phyloP scores from a whole-genome alignment of 495 filamentous ascomycete species.

The Hypoxylon rickii region DNA sequence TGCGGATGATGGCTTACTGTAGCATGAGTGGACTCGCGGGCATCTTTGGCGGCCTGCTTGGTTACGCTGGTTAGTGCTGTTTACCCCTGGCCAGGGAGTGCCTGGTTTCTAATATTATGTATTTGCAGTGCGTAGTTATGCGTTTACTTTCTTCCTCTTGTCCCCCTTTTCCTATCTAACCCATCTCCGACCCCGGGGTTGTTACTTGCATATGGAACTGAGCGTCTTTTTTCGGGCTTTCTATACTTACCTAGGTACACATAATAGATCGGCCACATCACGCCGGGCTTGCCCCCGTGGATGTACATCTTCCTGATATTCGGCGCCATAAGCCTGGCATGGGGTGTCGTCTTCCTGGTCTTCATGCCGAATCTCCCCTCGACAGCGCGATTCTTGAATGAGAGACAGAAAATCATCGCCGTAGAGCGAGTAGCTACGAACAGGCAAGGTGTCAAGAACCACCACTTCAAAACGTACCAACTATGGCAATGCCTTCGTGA shows the following conservation, averaged over 20 bases:
- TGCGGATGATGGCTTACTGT: conserved; percentile 59
- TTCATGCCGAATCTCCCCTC: conserved; percentile 64
- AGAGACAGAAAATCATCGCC: conserved; percentile 54
- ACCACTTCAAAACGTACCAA: conserved; percentile 51
- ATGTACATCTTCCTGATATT: conserved; percentile 55
- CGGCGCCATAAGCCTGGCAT: conserved; percentile 56
- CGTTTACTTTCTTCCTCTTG: background rate
- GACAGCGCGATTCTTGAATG: conserved; percentile 56
- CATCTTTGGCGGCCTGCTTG: conserved; percentile 57
- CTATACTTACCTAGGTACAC: conserved; percentile 3
- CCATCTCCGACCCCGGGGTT: no score
- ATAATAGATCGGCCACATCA: conserved; percentile 49
- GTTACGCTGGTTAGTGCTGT: conserved; percentile 51
- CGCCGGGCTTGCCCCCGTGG: conserved; percentile 45
- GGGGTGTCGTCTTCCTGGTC: conserved; percentile 59
- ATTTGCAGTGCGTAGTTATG: conserved; percentile 4
- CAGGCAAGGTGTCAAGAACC: conserved; percentile 65
- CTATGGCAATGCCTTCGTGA: conserved; percentile 63
- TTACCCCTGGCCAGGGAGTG: background rate
- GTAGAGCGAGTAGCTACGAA: conserved; percentile 59
- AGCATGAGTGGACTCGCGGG: conserved; percentile 61
- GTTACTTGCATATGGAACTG: background rate
- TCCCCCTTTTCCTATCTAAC: no score
- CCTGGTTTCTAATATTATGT: conserved; percentile 3
- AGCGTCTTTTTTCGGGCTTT: no score